Evolutionary conservation across 2,329 filamentous ascomycete genomes (phyloP).

Genomic region (Endothia cerciana): DNA sequence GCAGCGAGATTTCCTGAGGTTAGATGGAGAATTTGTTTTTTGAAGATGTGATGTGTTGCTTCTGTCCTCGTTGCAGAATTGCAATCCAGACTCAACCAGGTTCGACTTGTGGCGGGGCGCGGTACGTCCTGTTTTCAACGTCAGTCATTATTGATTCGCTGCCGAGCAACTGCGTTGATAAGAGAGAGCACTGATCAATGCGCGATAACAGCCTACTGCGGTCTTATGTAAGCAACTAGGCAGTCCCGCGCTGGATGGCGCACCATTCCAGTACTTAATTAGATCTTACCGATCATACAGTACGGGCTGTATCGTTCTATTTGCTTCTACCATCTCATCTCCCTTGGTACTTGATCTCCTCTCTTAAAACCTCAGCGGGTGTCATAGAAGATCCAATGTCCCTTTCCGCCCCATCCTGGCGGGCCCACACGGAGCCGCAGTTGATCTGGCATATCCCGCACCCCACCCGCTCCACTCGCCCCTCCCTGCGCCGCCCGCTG

Average conservation of each 20-base stretch:
- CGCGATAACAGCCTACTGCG: not conserved
- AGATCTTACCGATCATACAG: not conserved
- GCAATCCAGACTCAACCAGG: not conserved
- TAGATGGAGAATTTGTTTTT: not conserved
- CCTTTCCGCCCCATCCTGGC: not conserved
- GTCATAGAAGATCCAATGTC: not conserved
- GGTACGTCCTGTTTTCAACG: not conserved
- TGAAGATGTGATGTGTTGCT: not conserved
- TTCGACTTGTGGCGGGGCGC: not conserved
- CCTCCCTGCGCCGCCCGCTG: not conserved
- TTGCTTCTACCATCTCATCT: too few relatives aligned
- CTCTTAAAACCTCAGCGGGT: not conserved
- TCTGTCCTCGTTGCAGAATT: not conserved
- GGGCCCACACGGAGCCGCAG: constrained; percentile 3
- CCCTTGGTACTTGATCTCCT: not conserved
- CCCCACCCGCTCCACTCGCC: not conserved
- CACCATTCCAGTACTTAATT: not conserved
- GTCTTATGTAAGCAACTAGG: not conserved
- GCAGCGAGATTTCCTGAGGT: not conserved
- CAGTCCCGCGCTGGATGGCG: not conserved
- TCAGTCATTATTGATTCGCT: constrained; percentile 18
- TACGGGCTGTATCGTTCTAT: too few relatives aligned
- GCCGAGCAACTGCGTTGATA: constrained; percentile 4
- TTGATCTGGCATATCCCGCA: constrained; percentile 2
- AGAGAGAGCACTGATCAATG: not conserved